Percentiles rank a stretch among this genome's conserved stretches.
These are phyloP conservation scores for Dentiscutata heterogama DNA, from an alignment of 371 early-diverging fungal species.

Conservation along the genomic window DNA sequence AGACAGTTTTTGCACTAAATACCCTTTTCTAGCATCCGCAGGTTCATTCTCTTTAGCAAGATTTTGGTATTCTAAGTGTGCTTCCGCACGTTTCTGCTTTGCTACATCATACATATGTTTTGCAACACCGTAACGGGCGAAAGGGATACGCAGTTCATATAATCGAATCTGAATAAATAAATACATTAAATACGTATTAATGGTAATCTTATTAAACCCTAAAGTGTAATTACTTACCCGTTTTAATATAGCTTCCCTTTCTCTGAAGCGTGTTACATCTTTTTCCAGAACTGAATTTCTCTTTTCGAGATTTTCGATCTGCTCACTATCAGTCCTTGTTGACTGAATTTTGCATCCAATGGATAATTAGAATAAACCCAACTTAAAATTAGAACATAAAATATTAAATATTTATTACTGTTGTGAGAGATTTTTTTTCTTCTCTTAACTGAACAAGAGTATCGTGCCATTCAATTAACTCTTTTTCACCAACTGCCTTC, in stretches of 20 bases:
- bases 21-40: conserved; percentile 52
- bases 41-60: conserved; percentile 60
- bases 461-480: conserved; percentile 73
- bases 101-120: conserved; percentile 64
- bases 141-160: conserved; percentile 68
- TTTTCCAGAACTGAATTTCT: conserved; percentile 71
- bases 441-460: conserved; percentile 70
- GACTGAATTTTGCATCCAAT: conserved; percentile 37
- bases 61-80: conserved; percentile 53
- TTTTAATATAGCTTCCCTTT: conserved; percentile 69
- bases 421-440: conserved; percentile 65
- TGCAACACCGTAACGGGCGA: conserved; percentile 71
- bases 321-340: conserved; percentile 65
- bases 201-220: too few relatives aligned
- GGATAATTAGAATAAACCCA: background rate
- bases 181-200: background rate
- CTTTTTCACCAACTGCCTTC: conserved; percentile 80
- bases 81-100: conserved; percentile 57
- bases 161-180: conserved; percentile 53
- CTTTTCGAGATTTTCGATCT: conserved; percentile 64
- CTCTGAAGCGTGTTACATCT: conserved; percentile 79
- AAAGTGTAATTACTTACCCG: conserved; percentile 47
- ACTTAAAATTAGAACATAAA: too few relatives aligned
- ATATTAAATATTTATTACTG: conserved; percentile 52
- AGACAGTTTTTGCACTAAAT: conserved; percentile 19